Percentiles rank a stretch among this genome's conserved stretches.
Conservation (phyloP, 495 filamentous ascomycete species). For the Xylaria intraflava region DNA sequence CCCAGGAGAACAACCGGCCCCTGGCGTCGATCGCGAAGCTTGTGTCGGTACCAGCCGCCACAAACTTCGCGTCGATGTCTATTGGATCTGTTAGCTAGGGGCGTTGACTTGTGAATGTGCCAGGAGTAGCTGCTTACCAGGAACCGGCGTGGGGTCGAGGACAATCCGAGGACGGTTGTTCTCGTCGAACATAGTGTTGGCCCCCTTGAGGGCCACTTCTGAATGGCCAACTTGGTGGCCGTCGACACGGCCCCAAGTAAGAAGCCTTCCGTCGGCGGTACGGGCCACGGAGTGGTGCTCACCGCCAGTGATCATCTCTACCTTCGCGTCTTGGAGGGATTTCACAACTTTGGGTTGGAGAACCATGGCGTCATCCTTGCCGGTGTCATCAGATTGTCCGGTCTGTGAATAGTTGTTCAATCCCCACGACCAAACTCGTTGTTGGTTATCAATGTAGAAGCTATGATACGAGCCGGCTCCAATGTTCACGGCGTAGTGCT, state of each 20-base stretch:
- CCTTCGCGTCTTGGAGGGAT: constrained; percentile 46
- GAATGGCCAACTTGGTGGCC: constrained; percentile 51
- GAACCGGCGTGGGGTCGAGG: constrained; percentile 41
- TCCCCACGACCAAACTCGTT: constrained; percentile 73
- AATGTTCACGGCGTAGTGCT: constrained; percentile 47
- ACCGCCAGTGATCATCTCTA: constrained; percentile 57
- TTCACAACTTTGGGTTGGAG: constrained; percentile 37
- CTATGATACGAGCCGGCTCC: constrained; percentile 56
- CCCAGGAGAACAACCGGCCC: constrained; percentile 60
- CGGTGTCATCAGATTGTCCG: constrained; percentile 62
- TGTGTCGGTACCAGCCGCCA: constrained; percentile 48
- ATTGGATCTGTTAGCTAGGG: constrained; percentile 10
- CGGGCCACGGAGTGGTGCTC: constrained; percentile 54
- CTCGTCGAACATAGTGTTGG: constrained; percentile 35
- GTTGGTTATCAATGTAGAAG: constrained; percentile 66
- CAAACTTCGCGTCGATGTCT: constrained; percentile 24
- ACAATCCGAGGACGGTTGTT: constrained; percentile 52
- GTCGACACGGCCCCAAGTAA: constrained; percentile 61
- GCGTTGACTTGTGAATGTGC: neutral
- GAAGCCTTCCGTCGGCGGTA: constrained; percentile 49
- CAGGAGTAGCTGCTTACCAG: constrained; percentile 19
- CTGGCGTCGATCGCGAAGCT: constrained; percentile 48
- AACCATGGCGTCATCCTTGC: constrained; percentile 48
- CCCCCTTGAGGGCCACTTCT: no score
- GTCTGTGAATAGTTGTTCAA: constrained; percentile 77